A percentile compares a stretch with the other conserved stretches of the same genome.
Evolutionary conservation across 345 rosid genomes (phyloP).

Genomic region (Euphorbia pulcherrima): DNA sequence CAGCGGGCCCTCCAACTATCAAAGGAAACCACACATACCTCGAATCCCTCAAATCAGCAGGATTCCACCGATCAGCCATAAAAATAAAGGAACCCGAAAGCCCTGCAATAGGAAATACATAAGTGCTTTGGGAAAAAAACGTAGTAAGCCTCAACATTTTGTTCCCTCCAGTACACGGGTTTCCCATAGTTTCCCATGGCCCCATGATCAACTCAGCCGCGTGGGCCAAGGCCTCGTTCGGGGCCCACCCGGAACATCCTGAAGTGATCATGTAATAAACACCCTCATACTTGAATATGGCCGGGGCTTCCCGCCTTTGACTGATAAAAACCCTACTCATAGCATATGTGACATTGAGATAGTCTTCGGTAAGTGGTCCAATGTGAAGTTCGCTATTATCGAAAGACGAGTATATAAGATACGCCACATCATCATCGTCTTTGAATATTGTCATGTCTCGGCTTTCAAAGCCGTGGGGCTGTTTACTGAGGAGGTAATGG

Average conservation of each 20-base stretch:
- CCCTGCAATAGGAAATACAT: slow-evolving; percentile 69
- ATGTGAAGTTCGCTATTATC: slow-evolving; percentile 90
- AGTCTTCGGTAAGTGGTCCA: slow-evolving; percentile 69
- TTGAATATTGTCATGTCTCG: slow-evolving; percentile 94
- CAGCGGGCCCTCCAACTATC: slow-evolving; percentile 72
- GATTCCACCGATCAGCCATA: slow-evolving; percentile 98
- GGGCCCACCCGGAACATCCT: slow-evolving; percentile 96
- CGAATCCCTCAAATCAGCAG: slow-evolving; percentile 76
- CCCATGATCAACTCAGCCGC: slow-evolving; percentile 88
- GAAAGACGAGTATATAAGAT: slow-evolving; percentile 74
- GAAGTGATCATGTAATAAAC: slow-evolving; percentile 91
- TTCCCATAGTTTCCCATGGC: slow-evolving; percentile 91
- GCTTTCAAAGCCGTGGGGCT: slow-evolving; percentile 82
- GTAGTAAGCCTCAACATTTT: slow-evolving; percentile 61
- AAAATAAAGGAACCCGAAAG: slow-evolving; percentile 68
- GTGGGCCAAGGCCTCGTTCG: slow-evolving; percentile 81
- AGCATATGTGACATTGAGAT: slow-evolving; percentile 52
- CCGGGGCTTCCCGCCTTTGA: slow-evolving; percentile 87
- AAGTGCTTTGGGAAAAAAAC: slow-evolving; percentile 82
- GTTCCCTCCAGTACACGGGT: slow-evolving; percentile 86
- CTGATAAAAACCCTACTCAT: slow-evolving; percentile 60
- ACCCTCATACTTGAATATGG: slow-evolving; percentile 67
- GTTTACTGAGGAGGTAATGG: slow-evolving; percentile 60
- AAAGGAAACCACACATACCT: slow-evolving; percentile 85
- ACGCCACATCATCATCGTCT: slow-evolving; percentile 73